A percentile compares a stretch with the other conserved stretches of the same genome.
Conservation (phyloP, 441 rosid species). For the Populus hybrid region DNA sequence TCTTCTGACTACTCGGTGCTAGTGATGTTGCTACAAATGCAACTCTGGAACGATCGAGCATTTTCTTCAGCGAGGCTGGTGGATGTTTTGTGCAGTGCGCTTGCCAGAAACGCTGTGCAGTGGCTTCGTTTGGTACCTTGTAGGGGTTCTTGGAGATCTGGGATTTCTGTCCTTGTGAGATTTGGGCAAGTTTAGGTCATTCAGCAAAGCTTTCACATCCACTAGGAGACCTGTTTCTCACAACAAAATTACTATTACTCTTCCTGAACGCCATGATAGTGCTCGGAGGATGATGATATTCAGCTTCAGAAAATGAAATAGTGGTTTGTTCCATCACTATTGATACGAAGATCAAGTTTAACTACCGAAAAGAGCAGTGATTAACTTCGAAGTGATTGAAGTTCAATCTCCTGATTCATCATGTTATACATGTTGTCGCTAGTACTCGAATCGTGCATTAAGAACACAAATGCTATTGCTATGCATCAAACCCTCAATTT, state of each 20-base stretch:
- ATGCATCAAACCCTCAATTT: neutral
- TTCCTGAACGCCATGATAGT: no score
- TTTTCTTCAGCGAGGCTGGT: conserved; percentile 36
- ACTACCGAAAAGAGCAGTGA: neutral
- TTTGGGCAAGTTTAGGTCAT: conserved; percentile 7
- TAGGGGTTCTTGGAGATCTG: conserved; percentile 9
- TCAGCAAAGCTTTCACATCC: conserved; percentile 12
- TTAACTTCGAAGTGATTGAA: neutral
- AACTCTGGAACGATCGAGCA: no score
- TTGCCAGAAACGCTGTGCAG: conserved; percentile 16
- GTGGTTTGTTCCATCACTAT: neutral
- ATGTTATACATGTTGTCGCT: neutral
- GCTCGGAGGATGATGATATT: neutral
- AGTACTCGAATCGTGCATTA: no score
- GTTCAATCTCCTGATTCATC: neutral
- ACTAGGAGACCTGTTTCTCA: neutral
- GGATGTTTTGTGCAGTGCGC: conserved; percentile 20
- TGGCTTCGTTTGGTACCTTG: conserved; percentile 25
- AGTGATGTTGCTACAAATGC: neutral
- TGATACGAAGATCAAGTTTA: neutral
- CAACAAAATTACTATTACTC: neutral
- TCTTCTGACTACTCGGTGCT: neutral
- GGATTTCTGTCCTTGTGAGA: conserved; percentile 14
- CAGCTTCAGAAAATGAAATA: neutral
- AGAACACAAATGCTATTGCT: neutral